Percentiles rank a stretch among this genome's conserved stretches.
These are phyloP conservation scores for Colletotrichum neosansevieriae DNA, from an alignment of 2,329 filamentous ascomycete genomes.

Conservation along the genomic window DNA sequence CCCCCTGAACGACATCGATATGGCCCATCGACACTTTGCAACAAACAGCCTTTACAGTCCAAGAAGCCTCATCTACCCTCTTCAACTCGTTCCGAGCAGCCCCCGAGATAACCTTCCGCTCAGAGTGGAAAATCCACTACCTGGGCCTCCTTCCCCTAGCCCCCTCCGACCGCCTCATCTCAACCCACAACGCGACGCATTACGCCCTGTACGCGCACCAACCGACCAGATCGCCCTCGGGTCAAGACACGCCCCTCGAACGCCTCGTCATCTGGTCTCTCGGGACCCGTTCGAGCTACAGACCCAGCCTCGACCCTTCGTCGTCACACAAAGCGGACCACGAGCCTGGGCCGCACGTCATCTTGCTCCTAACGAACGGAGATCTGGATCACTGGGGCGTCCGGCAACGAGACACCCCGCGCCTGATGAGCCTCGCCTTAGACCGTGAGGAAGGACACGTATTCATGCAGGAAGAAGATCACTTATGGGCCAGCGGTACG, in stretches of 20 bases:
- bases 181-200: constrained; percentile 68
- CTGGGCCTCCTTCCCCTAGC: constrained; percentile 67
- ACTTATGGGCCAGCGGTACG: constrained; percentile 60
- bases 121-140: constrained; percentile 72
- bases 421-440: constrained; percentile 62
- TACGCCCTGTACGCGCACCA: constrained; percentile 74
- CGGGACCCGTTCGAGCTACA: constrained; percentile 59
- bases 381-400: constrained; percentile 66
- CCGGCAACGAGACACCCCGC: constrained; percentile 63
- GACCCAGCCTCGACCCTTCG: constrained; percentile 61
- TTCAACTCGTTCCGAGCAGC: neutral
- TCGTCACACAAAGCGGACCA: neutral
- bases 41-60: constrained; percentile 69
- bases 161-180: constrained; percentile 71
- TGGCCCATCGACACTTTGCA: constrained; percentile 69
- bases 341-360: constrained; percentile 46
- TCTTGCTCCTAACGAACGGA: constrained; percentile 62
- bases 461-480: constrained; percentile 68
- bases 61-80: constrained; percentile 12
- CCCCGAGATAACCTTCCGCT: constrained; percentile 61
- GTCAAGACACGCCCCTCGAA: constrained; percentile 69
- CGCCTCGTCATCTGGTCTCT: constrained; percentile 72
- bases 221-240: constrained; percentile 66
- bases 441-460: constrained; percentile 57
- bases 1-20: constrained; percentile 62